These are phyloP conservation scores for Lecanicillium sp. DNA, from an alignment of 2,329 filamentous ascomycete species.

Conservation along the genomic window DNA sequence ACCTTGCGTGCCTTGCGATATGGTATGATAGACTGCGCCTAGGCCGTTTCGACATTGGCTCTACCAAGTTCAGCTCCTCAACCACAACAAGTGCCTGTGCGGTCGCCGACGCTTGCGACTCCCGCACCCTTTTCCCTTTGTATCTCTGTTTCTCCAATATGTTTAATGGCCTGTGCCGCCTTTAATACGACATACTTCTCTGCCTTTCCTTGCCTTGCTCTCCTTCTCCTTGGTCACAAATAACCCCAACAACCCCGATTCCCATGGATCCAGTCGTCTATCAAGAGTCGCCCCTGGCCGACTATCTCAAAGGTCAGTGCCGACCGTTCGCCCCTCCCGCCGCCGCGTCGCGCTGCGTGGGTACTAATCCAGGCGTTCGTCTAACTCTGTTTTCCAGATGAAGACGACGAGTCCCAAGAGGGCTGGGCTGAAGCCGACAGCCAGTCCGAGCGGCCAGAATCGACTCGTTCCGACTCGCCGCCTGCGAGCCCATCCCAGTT, in stretches of 20 bases:
- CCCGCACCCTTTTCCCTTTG: conserved; percentile 4
- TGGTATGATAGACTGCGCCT: conserved; percentile 2
- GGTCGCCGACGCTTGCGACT: background rate
- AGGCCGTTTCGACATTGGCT: conserved; percentile 1
- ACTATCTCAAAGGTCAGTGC: conserved; percentile 74
- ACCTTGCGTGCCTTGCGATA: too few species aligned
- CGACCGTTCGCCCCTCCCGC: background rate
- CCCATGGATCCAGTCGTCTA: conserved; percentile 82
- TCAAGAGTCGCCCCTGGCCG: conserved; percentile 80
- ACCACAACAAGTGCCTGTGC: conserved; percentile 6
- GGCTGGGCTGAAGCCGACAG: conserved; percentile 41
- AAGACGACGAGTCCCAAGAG: conserved; percentile 36
- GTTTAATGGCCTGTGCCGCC: background rate
- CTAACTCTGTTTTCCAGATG: conserved; percentile 31
- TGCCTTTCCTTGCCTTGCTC: background rate
- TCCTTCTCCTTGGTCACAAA: background rate
- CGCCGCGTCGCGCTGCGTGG: background rate
- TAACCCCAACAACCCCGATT: background rate
- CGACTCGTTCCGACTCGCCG: conserved; percentile 36
- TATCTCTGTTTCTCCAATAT: background rate
- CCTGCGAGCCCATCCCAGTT: conserved; percentile 46
- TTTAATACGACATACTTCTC: background rate
- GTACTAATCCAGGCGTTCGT: background rate
- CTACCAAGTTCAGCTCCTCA: background rate
- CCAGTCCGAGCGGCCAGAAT: conserved; percentile 27